Evolutionary conservation across 495 filamentous ascomycete species (phyloP).

Genomic region (Elasticomyces elasticus): DNA sequence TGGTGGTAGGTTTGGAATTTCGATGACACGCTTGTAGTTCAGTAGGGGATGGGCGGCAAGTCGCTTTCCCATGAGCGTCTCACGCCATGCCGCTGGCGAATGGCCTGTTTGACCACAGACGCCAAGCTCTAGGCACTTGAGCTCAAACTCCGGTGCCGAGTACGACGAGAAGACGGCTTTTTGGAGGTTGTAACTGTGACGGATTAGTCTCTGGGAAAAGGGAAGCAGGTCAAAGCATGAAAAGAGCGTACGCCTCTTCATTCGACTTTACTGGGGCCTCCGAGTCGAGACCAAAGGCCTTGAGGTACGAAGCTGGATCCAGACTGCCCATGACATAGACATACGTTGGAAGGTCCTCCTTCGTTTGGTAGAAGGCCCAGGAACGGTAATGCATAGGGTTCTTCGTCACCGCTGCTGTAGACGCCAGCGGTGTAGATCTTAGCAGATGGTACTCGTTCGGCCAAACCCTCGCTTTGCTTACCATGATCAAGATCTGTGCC

Average conservation of each 20-base stretch:
- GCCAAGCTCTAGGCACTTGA: background rate
- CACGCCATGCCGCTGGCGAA: background rate
- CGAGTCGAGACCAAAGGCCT: background rate
- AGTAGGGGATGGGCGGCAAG: constrained; percentile 1
- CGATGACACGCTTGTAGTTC: background rate
- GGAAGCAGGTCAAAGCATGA: background rate
- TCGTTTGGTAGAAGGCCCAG: background rate
- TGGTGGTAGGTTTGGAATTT: background rate
- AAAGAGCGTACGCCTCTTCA: background rate
- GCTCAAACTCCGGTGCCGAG: background rate
- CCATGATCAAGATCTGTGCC: background rate
- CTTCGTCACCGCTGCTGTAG: background rate
- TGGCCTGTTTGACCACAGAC: background rate
- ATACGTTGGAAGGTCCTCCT: background rate
- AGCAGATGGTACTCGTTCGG: too few species aligned
- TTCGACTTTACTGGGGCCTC: constrained; percentile 4
- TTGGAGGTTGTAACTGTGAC: background rate
- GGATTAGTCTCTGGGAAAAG: background rate
- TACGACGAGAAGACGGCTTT: background rate
- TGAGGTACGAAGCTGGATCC: background rate
- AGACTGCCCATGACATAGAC: background rate
- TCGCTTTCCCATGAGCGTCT: constrained; percentile 1
- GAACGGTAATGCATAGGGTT: background rate
- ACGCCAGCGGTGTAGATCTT: too few species aligned
- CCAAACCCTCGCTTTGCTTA: too few species aligned